phyloP scores from a whole-genome alignment of 257 asterid genomes.

The Anisodus acutangulus region DNA sequence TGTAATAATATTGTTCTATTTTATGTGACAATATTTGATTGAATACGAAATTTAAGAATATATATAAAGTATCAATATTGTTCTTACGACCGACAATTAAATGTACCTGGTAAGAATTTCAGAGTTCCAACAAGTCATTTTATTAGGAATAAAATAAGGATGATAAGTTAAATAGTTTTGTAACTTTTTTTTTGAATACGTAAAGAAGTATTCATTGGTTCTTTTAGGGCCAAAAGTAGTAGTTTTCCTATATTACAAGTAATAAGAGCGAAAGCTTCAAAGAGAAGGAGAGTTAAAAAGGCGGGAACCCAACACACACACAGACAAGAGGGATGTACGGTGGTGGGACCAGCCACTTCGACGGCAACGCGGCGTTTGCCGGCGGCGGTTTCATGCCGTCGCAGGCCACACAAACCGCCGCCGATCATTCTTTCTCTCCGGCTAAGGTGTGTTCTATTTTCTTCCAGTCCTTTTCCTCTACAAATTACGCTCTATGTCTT shows the following conservation, averaged over 20 bases:
- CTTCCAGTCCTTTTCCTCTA: neutral
- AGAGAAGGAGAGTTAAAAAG: conserved; percentile 22
- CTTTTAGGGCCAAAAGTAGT: neutral
- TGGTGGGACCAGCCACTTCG: conserved; percentile 61
- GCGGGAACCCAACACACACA: conserved; percentile 26
- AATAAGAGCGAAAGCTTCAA: neutral
- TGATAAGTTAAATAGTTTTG: too few species aligned
- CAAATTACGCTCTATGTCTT: too few species aligned
- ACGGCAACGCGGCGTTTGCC: conserved; percentile 91
- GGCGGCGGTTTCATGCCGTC: conserved; percentile 99
- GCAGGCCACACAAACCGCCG: conserved; percentile 79
- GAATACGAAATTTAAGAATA: too few species aligned
- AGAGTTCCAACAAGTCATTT: neutral
- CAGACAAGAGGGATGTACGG: conserved; percentile 54
- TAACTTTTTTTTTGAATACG: too few species aligned
- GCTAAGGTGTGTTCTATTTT: conserved; percentile 53
- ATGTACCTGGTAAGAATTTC: too few species aligned
- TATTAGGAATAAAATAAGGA: too few species aligned
- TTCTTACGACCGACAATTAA: neutral
- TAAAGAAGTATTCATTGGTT: neutral
- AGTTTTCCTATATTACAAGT: neutral
- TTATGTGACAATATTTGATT: too few species aligned
- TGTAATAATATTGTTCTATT: too few species aligned
- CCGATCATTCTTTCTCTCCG: conserved; percentile 60
- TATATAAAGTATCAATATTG: neutral